These are phyloP conservation scores for Martiniozyma abietophila DNA, from an alignment of 805 yeast species.

Conservation along the genomic window DNA sequence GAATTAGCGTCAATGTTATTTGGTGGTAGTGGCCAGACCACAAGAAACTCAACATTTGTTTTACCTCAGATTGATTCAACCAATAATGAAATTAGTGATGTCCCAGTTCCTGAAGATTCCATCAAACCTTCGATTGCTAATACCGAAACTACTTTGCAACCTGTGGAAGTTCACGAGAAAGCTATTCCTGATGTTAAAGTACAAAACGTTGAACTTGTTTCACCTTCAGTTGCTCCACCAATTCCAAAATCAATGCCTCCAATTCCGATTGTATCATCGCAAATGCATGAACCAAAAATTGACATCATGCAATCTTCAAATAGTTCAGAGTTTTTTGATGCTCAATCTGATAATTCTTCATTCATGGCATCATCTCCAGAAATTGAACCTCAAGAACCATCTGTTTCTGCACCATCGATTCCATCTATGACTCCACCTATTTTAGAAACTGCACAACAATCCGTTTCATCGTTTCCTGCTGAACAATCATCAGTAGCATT, in stretches of 20 bases:
- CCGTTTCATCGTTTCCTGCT: slow-evolving; percentile 17
- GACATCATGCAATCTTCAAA: too few species aligned
- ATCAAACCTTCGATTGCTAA: background rate
- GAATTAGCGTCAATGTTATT: slow-evolving; percentile 45
- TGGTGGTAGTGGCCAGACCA: slow-evolving; percentile 30
- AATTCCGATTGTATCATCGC: slow-evolving; percentile 16
- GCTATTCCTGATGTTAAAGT: background rate
- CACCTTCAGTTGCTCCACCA: slow-evolving; percentile 9
- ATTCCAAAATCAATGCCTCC: slow-evolving; percentile 13
- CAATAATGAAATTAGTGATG: background rate
- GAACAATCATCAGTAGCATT: slow-evolving; percentile 22
- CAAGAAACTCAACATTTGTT: slow-evolving; percentile 18
- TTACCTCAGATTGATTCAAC: slow-evolving; percentile 7
- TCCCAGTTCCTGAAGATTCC: background rate
- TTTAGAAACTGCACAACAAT: slow-evolving; percentile 11
- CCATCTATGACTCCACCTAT: slow-evolving; percentile 9
- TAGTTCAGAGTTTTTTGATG: slow-evolving; percentile 12
- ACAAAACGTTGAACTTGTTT: background rate
- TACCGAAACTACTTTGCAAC: background rate
- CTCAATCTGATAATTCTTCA: slow-evolving; percentile 13
- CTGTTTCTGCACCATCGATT: slow-evolving; percentile 11
- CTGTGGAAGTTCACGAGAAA: background rate
- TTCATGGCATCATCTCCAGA: slow-evolving; percentile 20
- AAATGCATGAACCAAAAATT: slow-evolving; percentile 11
- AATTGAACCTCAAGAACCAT: slow-evolving; percentile 14